A percentile compares a stretch with the other conserved stretches of the same genome.
phyloP scores from a whole-genome alignment of 2,329 filamentous ascomycete genomes.

The Calcarisporium arbuscula region DNA sequence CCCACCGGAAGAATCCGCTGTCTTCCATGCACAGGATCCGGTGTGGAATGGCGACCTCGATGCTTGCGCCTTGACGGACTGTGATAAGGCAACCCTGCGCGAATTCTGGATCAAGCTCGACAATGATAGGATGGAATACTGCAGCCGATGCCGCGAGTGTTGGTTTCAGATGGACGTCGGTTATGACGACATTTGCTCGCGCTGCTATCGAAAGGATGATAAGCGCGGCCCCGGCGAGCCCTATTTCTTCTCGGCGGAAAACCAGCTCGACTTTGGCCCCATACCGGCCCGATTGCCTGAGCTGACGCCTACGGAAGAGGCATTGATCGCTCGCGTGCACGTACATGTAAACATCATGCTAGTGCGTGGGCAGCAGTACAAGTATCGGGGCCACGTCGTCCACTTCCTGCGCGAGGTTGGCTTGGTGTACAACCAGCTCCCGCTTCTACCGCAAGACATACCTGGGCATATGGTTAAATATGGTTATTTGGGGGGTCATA shows the following conservation, averaged over 20 bases:
- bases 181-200: conserved; percentile 3
- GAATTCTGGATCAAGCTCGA: conserved; percentile 3
- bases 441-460: no score
- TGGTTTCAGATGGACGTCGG: conserved; percentile 4
- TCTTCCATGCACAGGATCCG: conserved; percentile 4
- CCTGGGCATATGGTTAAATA: no score
- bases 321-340: neutral
- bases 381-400: conserved; percentile 8
- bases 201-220: conserved; percentile 3
- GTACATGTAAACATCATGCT: neutral
- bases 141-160: conserved; percentile 1
- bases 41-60: conserved; percentile 6
- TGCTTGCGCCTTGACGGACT: conserved; percentile 4
- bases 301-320: no score
- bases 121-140: conserved; percentile 5
- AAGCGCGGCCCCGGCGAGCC: conserved; percentile 3
- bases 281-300: no score
- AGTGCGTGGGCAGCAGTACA: conserved; percentile 5
- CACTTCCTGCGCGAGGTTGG: conserved; percentile 9
- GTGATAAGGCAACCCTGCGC: conserved; percentile 4
- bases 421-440: no score
- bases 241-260: conserved; percentile 1
- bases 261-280: neutral
- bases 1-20: conserved; percentile 1
- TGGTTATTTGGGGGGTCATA: no score